Percentiles rank a stretch among this genome's conserved stretches.
phyloP scores from a whole-genome alignment of 1,284 basidiomycete genomes.

The Apiotrichum brassicae region DNA sequence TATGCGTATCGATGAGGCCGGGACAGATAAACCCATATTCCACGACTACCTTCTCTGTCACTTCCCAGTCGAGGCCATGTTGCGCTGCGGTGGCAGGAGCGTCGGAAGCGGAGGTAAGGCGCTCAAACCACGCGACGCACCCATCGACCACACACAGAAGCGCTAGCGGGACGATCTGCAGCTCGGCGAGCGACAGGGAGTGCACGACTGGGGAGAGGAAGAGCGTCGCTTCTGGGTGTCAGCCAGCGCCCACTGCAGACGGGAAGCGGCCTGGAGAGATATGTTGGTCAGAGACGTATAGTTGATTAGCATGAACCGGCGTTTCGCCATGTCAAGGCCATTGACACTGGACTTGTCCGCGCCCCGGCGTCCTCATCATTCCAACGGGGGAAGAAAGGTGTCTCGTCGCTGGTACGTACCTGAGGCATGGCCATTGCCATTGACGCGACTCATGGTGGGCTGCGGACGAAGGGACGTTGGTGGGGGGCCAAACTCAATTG shows the following conservation, averaged over 20 bases:
- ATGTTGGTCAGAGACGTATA: background rate
- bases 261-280: background rate
- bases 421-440: background rate
- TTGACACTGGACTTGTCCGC: background rate
- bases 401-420: background rate
- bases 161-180: slow-evolving; percentile 55
- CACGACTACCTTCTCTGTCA: slow-evolving; percentile 49
- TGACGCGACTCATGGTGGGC: too few species aligned
- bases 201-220: slow-evolving; percentile 67
- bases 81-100: slow-evolving; percentile 29
- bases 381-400: too few species aligned
- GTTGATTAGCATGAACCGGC: slow-evolving; percentile 15
- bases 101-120: slow-evolving; percentile 24
- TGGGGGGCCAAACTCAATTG: too few species aligned
- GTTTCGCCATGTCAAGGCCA: slow-evolving; percentile 1
- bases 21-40: slow-evolving; percentile 76
- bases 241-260: background rate
- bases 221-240: slow-evolving; percentile 32
- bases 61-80: slow-evolving; percentile 16
- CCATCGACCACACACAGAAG: slow-evolving; percentile 61
- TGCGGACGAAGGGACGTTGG: too few species aligned
- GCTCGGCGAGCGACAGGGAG: slow-evolving; percentile 54
- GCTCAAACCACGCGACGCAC: slow-evolving; percentile 56
- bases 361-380: slow-evolving; percentile 15
- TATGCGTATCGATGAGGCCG: slow-evolving; percentile 86